Percentiles rank a stretch among this genome's conserved stretches.
Evolutionary conservation across 495 filamentous ascomycete genomes (phyloP).

Genomic region (Daldinia loculata): DNA sequence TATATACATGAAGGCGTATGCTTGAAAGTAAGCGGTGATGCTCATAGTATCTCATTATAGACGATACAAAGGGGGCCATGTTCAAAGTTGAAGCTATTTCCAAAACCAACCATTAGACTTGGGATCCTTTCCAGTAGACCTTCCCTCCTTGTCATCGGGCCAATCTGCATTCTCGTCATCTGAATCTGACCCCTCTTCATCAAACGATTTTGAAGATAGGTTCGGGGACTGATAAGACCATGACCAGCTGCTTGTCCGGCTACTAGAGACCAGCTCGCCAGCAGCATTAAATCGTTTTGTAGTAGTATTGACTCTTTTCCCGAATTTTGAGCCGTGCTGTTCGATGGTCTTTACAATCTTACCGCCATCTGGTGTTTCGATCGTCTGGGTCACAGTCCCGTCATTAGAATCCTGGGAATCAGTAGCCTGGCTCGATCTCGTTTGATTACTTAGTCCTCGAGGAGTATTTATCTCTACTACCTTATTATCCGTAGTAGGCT

Average conservation of each 20-base stretch:
- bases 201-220: not conserved
- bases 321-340: slow-evolving; percentile 5
- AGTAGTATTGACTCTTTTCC: slow-evolving; percentile 19
- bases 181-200: not conserved
- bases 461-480: not conserved
- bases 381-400: slow-evolving; percentile 18
- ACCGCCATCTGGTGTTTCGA: slow-evolving; percentile 36
- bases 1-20: not conserved
- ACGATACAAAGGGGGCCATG: not conserved
- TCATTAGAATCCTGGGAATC: slow-evolving; percentile 2
- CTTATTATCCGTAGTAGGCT: slow-evolving; percentile 6
- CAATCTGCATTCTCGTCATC: slow-evolving; percentile 6
- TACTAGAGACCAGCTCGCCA: slow-evolving; percentile 30
- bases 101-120: slow-evolving; percentile 48
- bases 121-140: slow-evolving; percentile 4
- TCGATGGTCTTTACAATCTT: slow-evolving; percentile 30
- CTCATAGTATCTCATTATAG: not conserved
- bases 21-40: not conserved
- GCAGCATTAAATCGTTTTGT: slow-evolving; percentile 25
- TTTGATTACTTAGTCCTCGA: not conserved
- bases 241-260: slow-evolving; percentile 12
- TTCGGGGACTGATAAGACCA: slow-evolving; percentile 11
- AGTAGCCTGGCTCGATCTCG: not conserved
- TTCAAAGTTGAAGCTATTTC: slow-evolving; percentile 24
- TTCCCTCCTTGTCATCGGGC: not conserved